Percentiles rank a stretch among this genome's conserved stretches.
Evolutionary conservation across 1,139 yeast species (phyloP).

Genomic region (Suhomyces ambrosiae): DNA sequence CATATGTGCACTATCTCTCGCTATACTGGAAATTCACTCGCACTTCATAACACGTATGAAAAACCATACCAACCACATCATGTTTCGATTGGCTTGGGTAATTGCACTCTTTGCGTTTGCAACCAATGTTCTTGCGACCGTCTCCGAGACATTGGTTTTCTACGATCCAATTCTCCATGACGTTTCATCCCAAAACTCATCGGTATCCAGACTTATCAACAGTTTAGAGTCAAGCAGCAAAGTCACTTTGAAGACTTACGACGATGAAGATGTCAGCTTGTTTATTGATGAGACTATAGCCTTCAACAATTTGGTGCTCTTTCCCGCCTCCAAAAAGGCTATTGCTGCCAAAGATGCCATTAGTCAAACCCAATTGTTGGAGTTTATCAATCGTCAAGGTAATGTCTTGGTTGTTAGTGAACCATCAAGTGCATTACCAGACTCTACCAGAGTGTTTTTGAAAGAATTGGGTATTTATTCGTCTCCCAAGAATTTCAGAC

Average conservation of each 20-base stretch:
- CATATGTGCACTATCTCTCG: no score
- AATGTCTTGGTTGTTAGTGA: slow-evolving; percentile 69
- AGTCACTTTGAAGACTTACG: slow-evolving; percentile 30
- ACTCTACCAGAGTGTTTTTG: slow-evolving; percentile 65
- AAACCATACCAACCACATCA: slow-evolving; percentile 5
- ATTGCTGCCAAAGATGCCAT: slow-evolving; percentile 34
- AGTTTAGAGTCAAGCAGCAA: slow-evolving; percentile 26
- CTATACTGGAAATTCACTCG: not conserved
- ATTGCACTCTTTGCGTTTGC: slow-evolving; percentile 8
- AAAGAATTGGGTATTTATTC: slow-evolving; percentile 84
- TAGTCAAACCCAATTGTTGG: slow-evolving; percentile 36
- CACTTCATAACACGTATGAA: slow-evolving; percentile 12
- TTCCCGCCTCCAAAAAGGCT: slow-evolving; percentile 43
- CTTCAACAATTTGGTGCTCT: slow-evolving; percentile 37
- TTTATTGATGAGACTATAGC: slow-evolving; percentile 30
- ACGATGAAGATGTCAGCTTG: slow-evolving; percentile 27
- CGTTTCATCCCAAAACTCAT: slow-evolving; percentile 21
- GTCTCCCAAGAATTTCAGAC: slow-evolving; percentile 70
- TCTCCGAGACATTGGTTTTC: slow-evolving; percentile 26
- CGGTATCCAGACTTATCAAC: slow-evolving; percentile 24
- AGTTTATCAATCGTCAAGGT: slow-evolving; percentile 69
- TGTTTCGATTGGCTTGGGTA: slow-evolving; percentile 14
- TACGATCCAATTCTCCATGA: slow-evolving; percentile 33
- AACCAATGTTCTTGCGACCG: slow-evolving; percentile 7
- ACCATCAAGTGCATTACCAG: slow-evolving; percentile 50